Conservation (phyloP, 768 basidiomycete genomes). For the Panaeolus cyanescens region DNA sequence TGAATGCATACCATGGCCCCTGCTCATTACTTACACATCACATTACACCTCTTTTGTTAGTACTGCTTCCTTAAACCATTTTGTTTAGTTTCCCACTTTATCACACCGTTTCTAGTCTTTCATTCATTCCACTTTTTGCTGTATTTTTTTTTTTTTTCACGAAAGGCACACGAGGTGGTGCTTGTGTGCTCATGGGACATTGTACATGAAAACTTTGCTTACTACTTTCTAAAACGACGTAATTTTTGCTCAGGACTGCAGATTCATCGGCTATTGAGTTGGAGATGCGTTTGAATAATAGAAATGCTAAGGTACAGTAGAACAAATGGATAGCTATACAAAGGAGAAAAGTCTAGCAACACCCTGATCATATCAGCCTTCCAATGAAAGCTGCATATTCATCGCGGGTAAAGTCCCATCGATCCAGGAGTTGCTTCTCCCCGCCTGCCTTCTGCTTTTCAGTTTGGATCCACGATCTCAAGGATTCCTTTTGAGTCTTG, state of each 20-base stretch:
- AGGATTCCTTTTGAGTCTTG: conserved; percentile 22
- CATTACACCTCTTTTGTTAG: background rate
- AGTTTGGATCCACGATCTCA: conserved; percentile 30
- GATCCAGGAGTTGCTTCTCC: conserved; percentile 23
- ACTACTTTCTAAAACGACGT: background rate
- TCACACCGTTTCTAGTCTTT: too few species aligned
- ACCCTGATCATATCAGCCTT: conserved; percentile 14
- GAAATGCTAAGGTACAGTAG: background rate
- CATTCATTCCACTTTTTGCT: background rate
- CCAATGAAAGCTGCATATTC: conserved; percentile 25
- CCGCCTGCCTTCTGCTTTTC: conserved; percentile 17
- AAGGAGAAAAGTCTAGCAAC: background rate
- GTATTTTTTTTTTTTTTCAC: background rate
- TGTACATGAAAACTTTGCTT: background rate
- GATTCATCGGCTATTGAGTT: background rate
- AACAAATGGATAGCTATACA: background rate
- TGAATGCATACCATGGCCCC: background rate
- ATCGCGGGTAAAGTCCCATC: conserved; percentile 26
- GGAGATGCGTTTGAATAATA: background rate
- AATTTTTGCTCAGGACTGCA: background rate
- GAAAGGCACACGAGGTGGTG: background rate
- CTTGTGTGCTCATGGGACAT: background rate
- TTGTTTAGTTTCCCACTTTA: background rate
- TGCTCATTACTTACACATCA: background rate
- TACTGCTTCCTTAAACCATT: background rate